Conservation (phyloP, 1,284 basidiomycete genomes). For the Wolfiporia cocos region DNA sequence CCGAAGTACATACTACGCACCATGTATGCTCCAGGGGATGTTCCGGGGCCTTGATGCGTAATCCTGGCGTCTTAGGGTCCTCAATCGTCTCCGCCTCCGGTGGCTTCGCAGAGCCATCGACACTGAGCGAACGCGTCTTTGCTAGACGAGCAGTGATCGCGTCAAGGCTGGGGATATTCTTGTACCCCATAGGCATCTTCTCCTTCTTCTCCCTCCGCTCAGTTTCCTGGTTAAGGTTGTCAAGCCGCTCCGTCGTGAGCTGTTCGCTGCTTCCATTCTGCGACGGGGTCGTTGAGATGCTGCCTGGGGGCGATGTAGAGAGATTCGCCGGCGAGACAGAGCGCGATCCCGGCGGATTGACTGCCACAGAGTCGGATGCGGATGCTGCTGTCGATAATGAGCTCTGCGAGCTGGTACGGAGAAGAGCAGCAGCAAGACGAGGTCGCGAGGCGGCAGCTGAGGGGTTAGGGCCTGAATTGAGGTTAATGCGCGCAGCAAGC, state of each 20-base stretch:
- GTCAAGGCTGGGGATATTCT: conserved; percentile 79
- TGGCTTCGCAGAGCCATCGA: conserved; percentile 67
- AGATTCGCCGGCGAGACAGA: conserved; percentile 44
- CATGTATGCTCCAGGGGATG: conserved; percentile 83
- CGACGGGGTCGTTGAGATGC: conserved; percentile 28
- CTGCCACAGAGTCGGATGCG: conserved; percentile 55
- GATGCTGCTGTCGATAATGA: conserved; percentile 43
- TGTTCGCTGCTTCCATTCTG: conserved; percentile 36
- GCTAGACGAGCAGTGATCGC: conserved; percentile 73
- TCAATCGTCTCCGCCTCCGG: conserved; percentile 71
- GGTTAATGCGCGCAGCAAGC: conserved; percentile 68
- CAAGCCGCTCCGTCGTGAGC: conserved; percentile 38
- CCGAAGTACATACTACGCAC: too few species aligned
- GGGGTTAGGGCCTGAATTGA: conserved; percentile 31
- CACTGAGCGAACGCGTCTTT: conserved; percentile 58
- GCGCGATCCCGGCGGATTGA: conserved; percentile 57
- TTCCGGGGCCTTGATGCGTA: conserved; percentile 67
- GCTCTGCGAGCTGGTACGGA: conserved; percentile 58
- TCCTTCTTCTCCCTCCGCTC: conserved; percentile 40
- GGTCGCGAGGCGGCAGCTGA: conserved; percentile 43
- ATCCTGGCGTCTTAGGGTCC: conserved; percentile 73
- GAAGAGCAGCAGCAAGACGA: conserved; percentile 64
- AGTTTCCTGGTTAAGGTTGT: conserved; percentile 21
- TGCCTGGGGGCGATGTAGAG: conserved; percentile 41
- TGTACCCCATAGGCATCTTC: conserved; percentile 65